Evolutionary conservation across 2,329 filamentous ascomycete species (phyloP).

Genomic region (Xylariaceae sp.): DNA sequence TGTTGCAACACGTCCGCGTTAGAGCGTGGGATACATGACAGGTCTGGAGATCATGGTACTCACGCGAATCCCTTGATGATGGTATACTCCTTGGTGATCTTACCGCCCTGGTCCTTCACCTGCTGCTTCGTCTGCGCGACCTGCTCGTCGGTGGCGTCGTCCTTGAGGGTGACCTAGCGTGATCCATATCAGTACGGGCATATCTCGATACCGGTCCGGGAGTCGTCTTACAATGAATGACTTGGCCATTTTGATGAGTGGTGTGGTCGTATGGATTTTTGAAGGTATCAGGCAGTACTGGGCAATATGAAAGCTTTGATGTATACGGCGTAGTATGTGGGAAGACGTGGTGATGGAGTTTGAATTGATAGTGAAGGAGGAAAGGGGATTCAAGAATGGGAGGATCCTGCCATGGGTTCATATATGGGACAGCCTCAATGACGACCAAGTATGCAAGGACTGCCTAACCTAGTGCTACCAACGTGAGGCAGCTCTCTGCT

Average conservation of each 20-base stretch:
- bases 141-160: slow-evolving; percentile 59
- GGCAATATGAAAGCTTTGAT: no score
- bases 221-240: slow-evolving; percentile 45
- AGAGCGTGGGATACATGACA: not conserved
- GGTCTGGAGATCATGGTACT: slow-evolving; percentile 31
- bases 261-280: slow-evolving; percentile 12
- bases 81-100: slow-evolving; percentile 76
- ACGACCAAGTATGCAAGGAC: slow-evolving; percentile 1
- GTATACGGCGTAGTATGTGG: not conserved
- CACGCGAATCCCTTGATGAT: slow-evolving; percentile 94
- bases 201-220: not conserved
- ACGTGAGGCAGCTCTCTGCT: not conserved
- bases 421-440: slow-evolving; percentile 6
- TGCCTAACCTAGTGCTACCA: not conserved
- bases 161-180: slow-evolving; percentile 71
- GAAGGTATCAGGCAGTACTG: no score
- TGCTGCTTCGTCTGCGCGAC: slow-evolving; percentile 71
- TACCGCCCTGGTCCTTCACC: slow-evolving; percentile 69
- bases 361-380: not conserved
- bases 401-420: slow-evolving; percentile 7
- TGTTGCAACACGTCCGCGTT: slow-evolving; percentile 33
- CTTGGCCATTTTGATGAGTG: slow-evolving; percentile 40
- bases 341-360: not conserved
- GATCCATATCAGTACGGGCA: not conserved
- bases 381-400: not conserved